Conservation (phyloP, 805 yeast species). For the Metschnikowia proteae region DNA sequence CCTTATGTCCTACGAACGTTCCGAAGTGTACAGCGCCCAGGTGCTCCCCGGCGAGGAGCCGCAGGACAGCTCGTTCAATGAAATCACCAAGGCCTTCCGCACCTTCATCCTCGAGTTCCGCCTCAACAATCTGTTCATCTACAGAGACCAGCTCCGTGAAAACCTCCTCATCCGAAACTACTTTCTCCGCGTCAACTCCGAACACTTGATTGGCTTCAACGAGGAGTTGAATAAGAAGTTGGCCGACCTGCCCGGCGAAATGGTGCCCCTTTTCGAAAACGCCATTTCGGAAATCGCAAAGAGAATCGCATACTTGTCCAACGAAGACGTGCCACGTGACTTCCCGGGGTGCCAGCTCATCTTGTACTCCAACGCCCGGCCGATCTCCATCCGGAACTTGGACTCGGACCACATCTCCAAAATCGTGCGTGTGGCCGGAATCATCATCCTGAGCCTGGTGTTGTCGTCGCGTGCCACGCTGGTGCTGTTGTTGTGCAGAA, state of each 20-base stretch:
- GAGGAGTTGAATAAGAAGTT: slow-evolving; percentile 85
- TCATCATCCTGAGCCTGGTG: slow-evolving; percentile 86
- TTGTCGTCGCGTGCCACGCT: slow-evolving; percentile 81
- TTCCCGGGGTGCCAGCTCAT: slow-evolving; percentile 86
- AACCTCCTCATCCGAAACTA: slow-evolving; percentile 75
- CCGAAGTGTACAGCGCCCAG: slow-evolving; percentile 69
- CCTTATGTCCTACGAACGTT: slow-evolving; percentile 68
- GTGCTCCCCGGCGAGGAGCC: slow-evolving; percentile 83
- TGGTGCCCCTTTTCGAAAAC: slow-evolving; percentile 79
- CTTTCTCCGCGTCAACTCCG: slow-evolving; percentile 69
- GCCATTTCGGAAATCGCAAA: slow-evolving; percentile 86
- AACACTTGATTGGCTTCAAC: slow-evolving; percentile 81
- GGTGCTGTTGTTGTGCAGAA: slow-evolving; percentile 80
- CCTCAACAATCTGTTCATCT: slow-evolving; percentile 74
- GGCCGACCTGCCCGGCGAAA: slow-evolving; percentile 81
- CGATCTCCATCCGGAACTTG: slow-evolving; percentile 71
- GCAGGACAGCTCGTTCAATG: slow-evolving; percentile 61
- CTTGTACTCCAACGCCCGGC: slow-evolving; percentile 66
- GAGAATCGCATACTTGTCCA: slow-evolving; percentile 53
- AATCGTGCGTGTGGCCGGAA: slow-evolving; percentile 88
- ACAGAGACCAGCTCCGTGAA: slow-evolving; percentile 87
- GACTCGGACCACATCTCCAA: slow-evolving; percentile 86
- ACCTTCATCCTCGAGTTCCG: slow-evolving; percentile 83
- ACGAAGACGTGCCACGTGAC: slow-evolving; percentile 46
- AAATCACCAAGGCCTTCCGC: slow-evolving; percentile 71